phyloP scores from a whole-genome alignment of 192 early-diverging fungal genomes.

The Dispira simplex region DNA sequence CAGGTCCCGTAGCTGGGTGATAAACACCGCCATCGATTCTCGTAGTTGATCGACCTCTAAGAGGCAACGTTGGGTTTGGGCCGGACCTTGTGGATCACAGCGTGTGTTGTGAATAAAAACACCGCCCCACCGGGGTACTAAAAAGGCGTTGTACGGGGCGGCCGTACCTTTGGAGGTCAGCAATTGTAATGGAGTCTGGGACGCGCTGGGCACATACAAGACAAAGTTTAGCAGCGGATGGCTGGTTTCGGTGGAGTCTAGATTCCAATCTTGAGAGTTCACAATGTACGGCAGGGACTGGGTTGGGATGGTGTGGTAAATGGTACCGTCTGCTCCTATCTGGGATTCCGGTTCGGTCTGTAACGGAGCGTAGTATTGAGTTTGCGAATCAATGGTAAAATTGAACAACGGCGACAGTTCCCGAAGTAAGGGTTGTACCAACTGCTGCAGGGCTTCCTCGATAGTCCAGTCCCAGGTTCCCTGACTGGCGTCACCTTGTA shows the following conservation, averaged over 20 bases:
- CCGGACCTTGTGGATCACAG: too few relatives aligned
- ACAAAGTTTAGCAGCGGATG: conserved; percentile 81
- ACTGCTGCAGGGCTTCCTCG: conserved; percentile 41
- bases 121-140: conserved; percentile 96
- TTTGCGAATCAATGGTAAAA: conserved; percentile 67
- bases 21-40: conserved; percentile 59
- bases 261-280: conserved; percentile 93
- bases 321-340: conserved; percentile 17
- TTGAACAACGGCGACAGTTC: conserved; percentile 46
- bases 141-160: conserved; percentile 52
- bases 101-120: conserved; percentile 38
- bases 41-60: conserved; percentile 32
- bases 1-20: conserved; percentile 67
- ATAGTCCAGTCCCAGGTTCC: conserved; percentile 70
- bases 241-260: conserved; percentile 70
- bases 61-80: too few relatives aligned
- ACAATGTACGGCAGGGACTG: conserved; percentile 77
- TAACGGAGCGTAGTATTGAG: conserved; percentile 70
- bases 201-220: conserved; percentile 60
- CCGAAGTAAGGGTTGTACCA: conserved; percentile 59
- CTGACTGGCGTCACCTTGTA: conserved; percentile 57
- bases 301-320: conserved; percentile 40
- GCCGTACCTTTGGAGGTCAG: conserved; percentile 30
- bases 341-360: conserved; percentile 38
- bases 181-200: conserved; percentile 55